Conservation (phyloP, 257 asterid species). For the Orobanche coerulescens region DNA sequence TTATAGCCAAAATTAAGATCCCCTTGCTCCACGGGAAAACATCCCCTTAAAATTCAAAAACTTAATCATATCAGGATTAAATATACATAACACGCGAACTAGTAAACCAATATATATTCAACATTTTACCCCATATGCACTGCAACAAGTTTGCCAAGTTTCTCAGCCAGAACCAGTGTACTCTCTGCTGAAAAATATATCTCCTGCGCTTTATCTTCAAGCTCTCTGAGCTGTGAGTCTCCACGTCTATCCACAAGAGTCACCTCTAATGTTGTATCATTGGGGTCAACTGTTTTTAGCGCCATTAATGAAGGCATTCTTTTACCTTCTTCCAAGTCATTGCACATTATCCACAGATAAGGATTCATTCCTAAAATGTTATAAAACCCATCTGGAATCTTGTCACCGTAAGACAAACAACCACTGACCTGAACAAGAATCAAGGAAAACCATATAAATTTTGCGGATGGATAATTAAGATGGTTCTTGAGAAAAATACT, state of each 20-base stretch:
- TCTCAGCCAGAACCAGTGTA: conserved; percentile 58
- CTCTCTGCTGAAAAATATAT: conserved; percentile 69
- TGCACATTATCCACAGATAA: conserved; percentile 87
- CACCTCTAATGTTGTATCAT: conserved; percentile 71
- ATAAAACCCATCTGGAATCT: conserved; percentile 85
- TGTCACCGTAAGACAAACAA: conserved; percentile 72
- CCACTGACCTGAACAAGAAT: conserved; percentile 64
- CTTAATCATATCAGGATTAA: conserved; percentile 16
- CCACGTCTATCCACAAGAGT: conserved; percentile 75
- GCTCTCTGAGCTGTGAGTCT: conserved; percentile 74
- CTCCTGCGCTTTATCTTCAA: conserved; percentile 93
- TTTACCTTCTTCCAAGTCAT: conserved; percentile 63
- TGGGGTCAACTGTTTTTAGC: conserved; percentile 53
- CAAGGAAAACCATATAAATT: background rate
- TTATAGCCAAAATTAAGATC: conserved; percentile 73
- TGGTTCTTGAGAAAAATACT: background rate
- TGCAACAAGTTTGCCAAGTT: conserved; percentile 92
- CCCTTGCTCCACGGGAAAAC: conserved; percentile 83
- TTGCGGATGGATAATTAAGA: background rate
- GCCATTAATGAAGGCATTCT: conserved; percentile 67
- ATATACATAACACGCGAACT: conserved; percentile 8
- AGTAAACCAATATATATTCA: conserved; percentile 3
- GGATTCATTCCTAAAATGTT: conserved; percentile 90
- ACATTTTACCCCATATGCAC: conserved; percentile 75
- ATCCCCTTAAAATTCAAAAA: conserved; percentile 62